These are phyloP conservation scores for Cenchrus purpureus DNA, from an alignment of 176 grass and related monocot species.

Conservation along the genomic window DNA sequence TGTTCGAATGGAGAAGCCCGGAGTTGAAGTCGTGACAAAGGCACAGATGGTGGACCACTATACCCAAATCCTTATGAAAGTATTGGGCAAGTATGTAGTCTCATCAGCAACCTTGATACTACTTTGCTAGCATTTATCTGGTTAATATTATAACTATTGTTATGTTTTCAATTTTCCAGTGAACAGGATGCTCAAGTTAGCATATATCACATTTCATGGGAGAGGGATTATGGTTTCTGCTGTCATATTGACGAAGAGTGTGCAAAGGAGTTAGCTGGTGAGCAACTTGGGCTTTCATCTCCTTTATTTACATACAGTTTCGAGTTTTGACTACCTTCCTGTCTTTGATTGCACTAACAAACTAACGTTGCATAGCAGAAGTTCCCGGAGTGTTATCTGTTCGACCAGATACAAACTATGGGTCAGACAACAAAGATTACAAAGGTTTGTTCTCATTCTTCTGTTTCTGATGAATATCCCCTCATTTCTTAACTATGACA, in stretches of 20 bases:
- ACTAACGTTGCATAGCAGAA: conserved; percentile 54
- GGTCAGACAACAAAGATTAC: conserved; percentile 67
- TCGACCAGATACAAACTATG: conserved; percentile 62
- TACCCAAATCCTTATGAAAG: conserved; percentile 69
- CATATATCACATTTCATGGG: conserved; percentile 88
- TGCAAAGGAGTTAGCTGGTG: conserved; percentile 70
- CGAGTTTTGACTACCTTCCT: neutral
- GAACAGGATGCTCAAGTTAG: conserved; percentile 93
- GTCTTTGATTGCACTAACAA: conserved; percentile 1
- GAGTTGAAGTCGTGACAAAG: conserved; percentile 85
- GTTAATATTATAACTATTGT: neutral
- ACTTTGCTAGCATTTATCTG: conserved; percentile 20
- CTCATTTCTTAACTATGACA: neutral
- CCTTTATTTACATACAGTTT: conserved; percentile 1
- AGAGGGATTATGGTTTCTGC: conserved; percentile 85
- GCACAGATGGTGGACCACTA: conserved; percentile 89
- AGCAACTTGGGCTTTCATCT: conserved; percentile 20
- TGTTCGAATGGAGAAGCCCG: conserved; percentile 76
- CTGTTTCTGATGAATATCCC: conserved; percentile 12
- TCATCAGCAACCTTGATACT: conserved; percentile 1
- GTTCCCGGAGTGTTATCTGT: conserved; percentile 79
- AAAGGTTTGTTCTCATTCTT: conserved; percentile 54
- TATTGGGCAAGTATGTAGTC: conserved; percentile 80
- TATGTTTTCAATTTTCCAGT: conserved; percentile 49
- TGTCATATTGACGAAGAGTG: conserved; percentile 77